phyloP scores from a whole-genome alignment of 495 filamentous ascomycete species.

The Podospora bellae-mahoneyi region DNA sequence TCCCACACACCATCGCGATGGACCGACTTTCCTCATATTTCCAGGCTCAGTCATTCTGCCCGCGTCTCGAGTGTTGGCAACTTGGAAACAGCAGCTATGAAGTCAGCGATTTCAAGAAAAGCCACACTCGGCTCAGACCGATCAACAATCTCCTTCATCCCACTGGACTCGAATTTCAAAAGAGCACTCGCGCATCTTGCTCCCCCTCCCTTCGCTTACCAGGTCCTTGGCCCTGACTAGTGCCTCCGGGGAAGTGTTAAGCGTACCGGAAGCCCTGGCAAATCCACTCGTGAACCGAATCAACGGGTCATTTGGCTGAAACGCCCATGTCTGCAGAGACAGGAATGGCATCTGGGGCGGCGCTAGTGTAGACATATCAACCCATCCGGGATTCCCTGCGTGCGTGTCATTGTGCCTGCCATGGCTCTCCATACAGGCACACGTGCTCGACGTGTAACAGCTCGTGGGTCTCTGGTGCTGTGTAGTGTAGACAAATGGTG shows the following conservation, averaged over 20 bases:
- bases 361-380: not conserved
- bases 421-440: not conserved
- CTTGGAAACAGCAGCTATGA: not conserved
- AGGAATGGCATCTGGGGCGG: not conserved
- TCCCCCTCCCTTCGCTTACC: conserved; percentile 1
- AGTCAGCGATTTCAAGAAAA: not conserved
- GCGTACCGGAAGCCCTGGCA: not conserved
- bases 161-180: not conserved
- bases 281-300: not conserved
- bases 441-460: not conserved
- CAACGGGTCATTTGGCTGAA: conserved; percentile 7
- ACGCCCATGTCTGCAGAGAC: not conserved
- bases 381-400: not conserved
- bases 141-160: not conserved
- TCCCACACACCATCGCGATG: not conserved
- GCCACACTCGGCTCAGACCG: not conserved
- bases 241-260: conserved; percentile 1
- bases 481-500: not conserved
- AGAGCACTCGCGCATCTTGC: not conserved
- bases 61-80: not conserved
- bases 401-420: not conserved
- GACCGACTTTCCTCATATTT: not conserved
- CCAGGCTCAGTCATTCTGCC: not conserved
- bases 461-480: not conserved
- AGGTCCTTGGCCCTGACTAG: not conserved